phyloP scores from a whole-genome alignment of 2,329 filamentous ascomycete species.

The Epichloe scottii region DNA sequence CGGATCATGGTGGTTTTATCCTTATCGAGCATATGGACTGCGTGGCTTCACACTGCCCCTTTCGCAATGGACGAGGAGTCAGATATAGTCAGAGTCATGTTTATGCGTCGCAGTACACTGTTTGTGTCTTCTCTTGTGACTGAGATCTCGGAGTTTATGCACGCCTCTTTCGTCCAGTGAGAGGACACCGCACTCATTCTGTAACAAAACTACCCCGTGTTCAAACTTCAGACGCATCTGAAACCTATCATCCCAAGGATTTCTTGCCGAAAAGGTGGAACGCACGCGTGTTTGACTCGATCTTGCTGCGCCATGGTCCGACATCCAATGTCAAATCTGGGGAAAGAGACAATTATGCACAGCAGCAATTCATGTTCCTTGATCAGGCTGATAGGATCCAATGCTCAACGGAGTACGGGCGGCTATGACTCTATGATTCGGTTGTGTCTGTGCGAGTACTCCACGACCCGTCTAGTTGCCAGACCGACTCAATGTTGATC shows the following conservation, averaged over 20 bases:
- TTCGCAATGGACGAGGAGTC: neutral
- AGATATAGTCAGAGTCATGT: neutral
- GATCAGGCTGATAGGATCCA: neutral
- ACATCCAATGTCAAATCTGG: neutral
- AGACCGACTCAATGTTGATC: neutral
- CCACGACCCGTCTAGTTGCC: neutral
- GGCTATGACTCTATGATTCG: neutral
- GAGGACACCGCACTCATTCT: neutral
- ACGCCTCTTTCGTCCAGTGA: neutral
- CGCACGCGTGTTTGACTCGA: neutral
- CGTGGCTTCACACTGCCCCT: neutral
- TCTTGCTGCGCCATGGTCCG: neutral
- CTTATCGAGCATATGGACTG: neutral
- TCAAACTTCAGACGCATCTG: neutral
- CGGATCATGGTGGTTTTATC: neutral
- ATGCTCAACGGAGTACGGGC: no score
- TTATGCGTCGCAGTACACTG: neutral
- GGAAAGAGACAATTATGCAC: neutral
- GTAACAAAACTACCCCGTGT: neutral
- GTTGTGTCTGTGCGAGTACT: neutral
- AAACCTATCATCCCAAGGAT: slow-evolving; percentile 1
- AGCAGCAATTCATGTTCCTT: neutral
- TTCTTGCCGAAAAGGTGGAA: neutral
- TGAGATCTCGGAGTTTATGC: neutral
- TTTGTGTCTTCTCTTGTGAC: neutral